Base-by-base conservation (phyloP, 805 yeast species). In the Candida patagonica region DNA sequence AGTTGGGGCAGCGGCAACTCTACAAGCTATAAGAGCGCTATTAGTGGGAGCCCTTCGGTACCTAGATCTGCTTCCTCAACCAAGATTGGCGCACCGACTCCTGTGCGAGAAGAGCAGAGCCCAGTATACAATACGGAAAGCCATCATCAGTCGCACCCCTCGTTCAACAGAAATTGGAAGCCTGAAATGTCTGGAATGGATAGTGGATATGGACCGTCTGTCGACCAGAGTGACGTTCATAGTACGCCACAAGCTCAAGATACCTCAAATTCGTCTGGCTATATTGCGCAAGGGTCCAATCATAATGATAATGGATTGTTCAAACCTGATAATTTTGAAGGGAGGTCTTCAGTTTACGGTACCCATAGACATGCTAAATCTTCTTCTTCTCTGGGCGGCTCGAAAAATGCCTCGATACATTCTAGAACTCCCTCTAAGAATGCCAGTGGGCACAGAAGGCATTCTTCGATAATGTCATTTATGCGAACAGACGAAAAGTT, bases 121-220 rank as follows among this genome's bases (percentile, higher is more conserved):
- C n/a, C n/a, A n/a, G n/a, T n/a, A n/a, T n/a, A n/a, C n/a, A n/a
- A n/a, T n/a, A n/a, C n/a, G n/a, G n/a, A n/a, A n/a, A n/a, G n/a
- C n/a, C n/a, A n/a, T n/a, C n/a, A n/a, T n/a, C n/a, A n/a, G n/a
- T n/a, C n/a, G n/a, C n/a, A n/a, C n/a, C n/a, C n/a, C n/a, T n/a
- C n/a, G n/a, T 50, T 50, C 34, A 48, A 50, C 35, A 30, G 35
- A 23, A 46, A 50, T 33, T 50, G 53, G 53, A 40, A 35, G 13
- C 50, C 24, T 13, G 50, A 46, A 7, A 29, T 36, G 9, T 23
- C 23, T 16, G 24, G 30, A 7, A 22, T 6, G 8, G 9, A 26
- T 10, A 33, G 23, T 26, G 26, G 13, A 7, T 7, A 17, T 17
- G n/a, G 12, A 8, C 13, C 26, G 6, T n/a, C n/a, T 16, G 5